Evolutionary conservation across 768 basidiomycete genomes (phyloP).

Genomic region (Lentinus tigrinus): DNA sequence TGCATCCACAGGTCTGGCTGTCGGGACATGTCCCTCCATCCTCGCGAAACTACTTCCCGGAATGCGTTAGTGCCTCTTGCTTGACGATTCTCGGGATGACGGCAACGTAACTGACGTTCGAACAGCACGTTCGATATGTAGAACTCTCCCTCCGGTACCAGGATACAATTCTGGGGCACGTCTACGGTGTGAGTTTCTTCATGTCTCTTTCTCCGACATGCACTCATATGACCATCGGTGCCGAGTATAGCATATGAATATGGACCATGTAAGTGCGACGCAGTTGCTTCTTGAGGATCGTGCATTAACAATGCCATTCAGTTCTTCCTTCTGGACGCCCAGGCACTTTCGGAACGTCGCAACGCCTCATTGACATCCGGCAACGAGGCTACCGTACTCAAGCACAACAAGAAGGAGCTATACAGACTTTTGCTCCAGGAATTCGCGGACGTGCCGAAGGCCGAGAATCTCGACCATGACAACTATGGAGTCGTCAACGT

Average conservation of each 20-base stretch:
- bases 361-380: slow-evolving; percentile 1
- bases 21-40: slow-evolving; percentile 85
- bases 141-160: slow-evolving; percentile 81
- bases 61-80: slow-evolving; percentile 61
- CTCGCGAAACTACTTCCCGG: slow-evolving; percentile 75
- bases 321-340: slow-evolving; percentile 36
- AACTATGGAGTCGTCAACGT: slow-evolving; percentile 79
- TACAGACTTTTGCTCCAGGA: slow-evolving; percentile 62
- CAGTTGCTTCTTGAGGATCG: slow-evolving; percentile 5
- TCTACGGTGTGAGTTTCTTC: slow-evolving; percentile 67
- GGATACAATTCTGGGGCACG: slow-evolving; percentile 83
- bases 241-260: slow-evolving; percentile 69
- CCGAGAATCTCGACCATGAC: slow-evolving; percentile 53
- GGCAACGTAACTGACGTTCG: slow-evolving; percentile 10
- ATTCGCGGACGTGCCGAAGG: slow-evolving; percentile 60
- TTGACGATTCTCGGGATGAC: slow-evolving; percentile 3
- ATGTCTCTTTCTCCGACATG: slow-evolving; percentile 13
- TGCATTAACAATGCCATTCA: slow-evolving; percentile 5
- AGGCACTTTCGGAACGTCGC: slow-evolving; percentile 22
- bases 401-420: slow-evolving; percentile 36
- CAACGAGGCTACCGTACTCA: slow-evolving; percentile 11
- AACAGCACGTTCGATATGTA: slow-evolving; percentile 61
- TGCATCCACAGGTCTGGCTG: slow-evolving; percentile 43
- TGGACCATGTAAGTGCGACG: slow-evolving; percentile 58
- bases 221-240: slow-evolving; percentile 27